Conservation (phyloP, 2,329 filamentous ascomycete genomes). For the Harringtonia lauricola region DNA sequence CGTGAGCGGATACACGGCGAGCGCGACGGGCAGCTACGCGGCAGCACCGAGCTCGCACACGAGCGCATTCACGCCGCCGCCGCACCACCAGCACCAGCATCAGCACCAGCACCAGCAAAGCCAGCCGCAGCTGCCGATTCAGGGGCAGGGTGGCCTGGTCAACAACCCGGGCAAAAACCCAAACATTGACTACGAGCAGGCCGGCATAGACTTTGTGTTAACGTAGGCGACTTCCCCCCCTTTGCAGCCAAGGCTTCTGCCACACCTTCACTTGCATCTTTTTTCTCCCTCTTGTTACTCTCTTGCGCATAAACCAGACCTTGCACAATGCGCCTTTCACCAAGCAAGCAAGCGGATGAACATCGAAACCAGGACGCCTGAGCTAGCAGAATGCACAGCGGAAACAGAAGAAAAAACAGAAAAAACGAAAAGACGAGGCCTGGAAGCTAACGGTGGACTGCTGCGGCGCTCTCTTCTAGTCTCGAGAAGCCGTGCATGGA, state of each 20-base stretch:
- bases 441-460: neutral
- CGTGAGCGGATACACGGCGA: constrained; percentile 40
- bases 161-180: constrained; percentile 20
- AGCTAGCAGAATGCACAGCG: too few species aligned
- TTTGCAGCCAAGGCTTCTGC: neutral
- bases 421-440: constrained; percentile 14
- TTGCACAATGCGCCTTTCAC: too few species aligned
- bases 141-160: too few species aligned
- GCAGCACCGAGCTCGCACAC: constrained; percentile 28
- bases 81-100: constrained; percentile 7
- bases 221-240: constrained; percentile 52
- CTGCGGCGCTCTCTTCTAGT: constrained; percentile 33
- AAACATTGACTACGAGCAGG: constrained; percentile 63
- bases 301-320: too few species aligned
- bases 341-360: too few species aligned
- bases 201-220: constrained; percentile 83
- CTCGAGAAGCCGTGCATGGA: constrained; percentile 92
- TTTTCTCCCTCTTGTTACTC: too few species aligned
- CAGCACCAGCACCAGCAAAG: neutral
- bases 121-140: constrained; percentile 12
- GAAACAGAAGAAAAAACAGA: neutral
- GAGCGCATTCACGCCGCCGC: constrained; percentile 34
- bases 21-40: constrained; percentile 52
- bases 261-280: neutral
- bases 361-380: too few species aligned